Base-by-base conservation (phyloP, 345 rosid genomes). In the Viola odorata region DNA sequence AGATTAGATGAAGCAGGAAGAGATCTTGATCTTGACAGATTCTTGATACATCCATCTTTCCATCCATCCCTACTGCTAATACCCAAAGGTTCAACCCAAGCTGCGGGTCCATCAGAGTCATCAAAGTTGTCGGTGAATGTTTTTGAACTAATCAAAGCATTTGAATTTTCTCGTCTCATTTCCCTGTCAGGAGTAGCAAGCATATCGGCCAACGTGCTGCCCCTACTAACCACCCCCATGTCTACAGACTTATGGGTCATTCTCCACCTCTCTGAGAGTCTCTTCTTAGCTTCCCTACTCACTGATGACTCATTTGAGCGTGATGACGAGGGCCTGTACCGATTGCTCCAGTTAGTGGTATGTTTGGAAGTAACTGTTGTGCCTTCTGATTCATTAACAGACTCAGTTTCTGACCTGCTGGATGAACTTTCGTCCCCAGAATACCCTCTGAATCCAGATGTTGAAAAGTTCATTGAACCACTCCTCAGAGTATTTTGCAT, bases 21-120 rank as follows among this genome's bases (percentile, higher is more conserved):
- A 64, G 99, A 86, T 75, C 86, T 80, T 57, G 97, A 78, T 78
- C 91, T 83, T 12, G 88, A 74, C 16, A 78, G 66, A 50, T 60
- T 81, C 48, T 71, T 51, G 13, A 81, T 62, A 39, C 74, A 62
- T 10, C 73, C 77, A 70, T 85, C 90, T 79, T 85, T 91, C 98
- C 96, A 88, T 44, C 98, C 96, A 81, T 91, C 98, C 73, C 83
- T 81, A 61, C 98, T 95, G 81, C 98, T 91, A 63, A 95, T 95
- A 58, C 96, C 98, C 69, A 87, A 68, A 55, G 98, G 96, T 71
- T 81, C 95, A 55, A 58, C 69, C 48, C 65, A 58, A 32, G 59
- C 74, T 38, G 70, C 49, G 45, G 75, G 57, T 52, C 64, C 73
- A 73, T 54, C 55, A 50, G 52, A 55, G 61, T 50, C 39, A 61